phyloP scores from a whole-genome alignment of 331 rosid species.

The Saraca asoca region DNA sequence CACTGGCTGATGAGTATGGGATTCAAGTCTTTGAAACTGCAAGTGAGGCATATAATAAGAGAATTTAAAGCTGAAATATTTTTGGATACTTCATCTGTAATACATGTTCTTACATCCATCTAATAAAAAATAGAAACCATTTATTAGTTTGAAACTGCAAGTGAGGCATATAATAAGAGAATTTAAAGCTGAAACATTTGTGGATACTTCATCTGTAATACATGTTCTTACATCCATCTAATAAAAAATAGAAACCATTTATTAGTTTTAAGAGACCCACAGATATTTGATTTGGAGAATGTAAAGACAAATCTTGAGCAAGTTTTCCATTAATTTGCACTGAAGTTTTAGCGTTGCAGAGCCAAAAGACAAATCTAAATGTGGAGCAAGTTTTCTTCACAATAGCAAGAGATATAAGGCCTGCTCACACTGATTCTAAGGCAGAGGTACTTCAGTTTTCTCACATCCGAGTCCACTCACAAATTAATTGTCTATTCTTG shows the following conservation, averaged over 20 bases:
- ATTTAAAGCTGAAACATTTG: no score
- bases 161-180: conserved; percentile 46
- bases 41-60: conserved; percentile 53
- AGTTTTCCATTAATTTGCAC: conserved; percentile 36
- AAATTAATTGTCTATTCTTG: no score
- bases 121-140: no score
- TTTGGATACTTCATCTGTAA: no score
- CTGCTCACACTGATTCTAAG: conserved; percentile 79
- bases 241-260: no score
- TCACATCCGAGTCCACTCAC: neutral
- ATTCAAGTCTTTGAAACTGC: conserved; percentile 95
- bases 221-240: no score
- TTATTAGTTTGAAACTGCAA: conserved; percentile 79
- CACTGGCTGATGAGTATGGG: conserved; percentile 93
- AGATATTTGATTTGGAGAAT: no score
- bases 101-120: no score
- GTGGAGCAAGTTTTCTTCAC: conserved; percentile 97
- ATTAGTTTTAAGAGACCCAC: no score
- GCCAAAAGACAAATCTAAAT: conserved; percentile 92
- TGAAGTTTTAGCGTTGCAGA: conserved; percentile 51
- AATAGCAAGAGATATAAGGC: conserved; percentile 89
- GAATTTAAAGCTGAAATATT: no score
- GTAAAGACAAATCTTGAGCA: no score
- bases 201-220: no score
- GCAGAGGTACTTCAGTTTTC: conserved; percentile 63